Percentiles rank a stretch among this genome's conserved stretches.
Evolutionary conservation across 768 basidiomycete species (phyloP).

Genomic region (Phlegmacium glaucopus): DNA sequence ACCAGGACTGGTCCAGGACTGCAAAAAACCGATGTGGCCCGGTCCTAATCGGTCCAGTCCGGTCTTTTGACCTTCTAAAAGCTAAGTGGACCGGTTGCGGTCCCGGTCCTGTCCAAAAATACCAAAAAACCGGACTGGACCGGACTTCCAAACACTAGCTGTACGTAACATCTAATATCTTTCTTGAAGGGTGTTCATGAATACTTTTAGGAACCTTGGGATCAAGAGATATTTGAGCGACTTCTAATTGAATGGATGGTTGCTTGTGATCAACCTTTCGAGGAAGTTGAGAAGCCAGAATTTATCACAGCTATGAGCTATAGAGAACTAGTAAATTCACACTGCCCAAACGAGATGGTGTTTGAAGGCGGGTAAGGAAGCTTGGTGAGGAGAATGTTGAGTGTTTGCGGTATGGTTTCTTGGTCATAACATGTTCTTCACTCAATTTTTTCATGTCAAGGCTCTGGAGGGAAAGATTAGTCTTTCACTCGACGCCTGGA

Average conservation of each 20-base stretch:
- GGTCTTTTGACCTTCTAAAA: too few species aligned
- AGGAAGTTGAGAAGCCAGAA: conserved; percentile 16
- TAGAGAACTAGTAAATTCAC: conserved; percentile 2
- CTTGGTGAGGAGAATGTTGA: conserved; percentile 15
- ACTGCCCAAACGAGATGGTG: not conserved
- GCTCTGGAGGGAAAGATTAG: conserved; percentile 12
- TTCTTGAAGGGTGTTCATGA: not conserved
- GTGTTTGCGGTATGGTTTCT: conserved; percentile 13
- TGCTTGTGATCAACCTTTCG: conserved; percentile 16
- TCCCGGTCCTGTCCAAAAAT: too few species aligned
- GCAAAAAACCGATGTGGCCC: too few species aligned
- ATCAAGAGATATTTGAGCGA: conserved; percentile 20
- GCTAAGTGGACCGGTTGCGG: too few species aligned
- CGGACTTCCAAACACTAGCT: too few species aligned
- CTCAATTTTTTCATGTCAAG: not conserved
- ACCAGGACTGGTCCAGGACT: too few species aligned
- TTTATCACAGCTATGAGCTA: conserved; percentile 14
- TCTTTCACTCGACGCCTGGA: conserved; percentile 28
- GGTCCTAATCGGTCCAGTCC: too few species aligned
- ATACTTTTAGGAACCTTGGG: conserved; percentile 25
- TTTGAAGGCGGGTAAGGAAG: not conserved
- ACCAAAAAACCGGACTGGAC: too few species aligned
- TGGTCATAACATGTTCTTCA: not conserved
- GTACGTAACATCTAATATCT: not conserved
- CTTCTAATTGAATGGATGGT: not conserved